Percentiles rank a stretch among this genome's conserved stretches.
Evolutionary conservation across 768 basidiomycete species (phyloP).

Genomic region (Austroboletus eburneus): DNA sequence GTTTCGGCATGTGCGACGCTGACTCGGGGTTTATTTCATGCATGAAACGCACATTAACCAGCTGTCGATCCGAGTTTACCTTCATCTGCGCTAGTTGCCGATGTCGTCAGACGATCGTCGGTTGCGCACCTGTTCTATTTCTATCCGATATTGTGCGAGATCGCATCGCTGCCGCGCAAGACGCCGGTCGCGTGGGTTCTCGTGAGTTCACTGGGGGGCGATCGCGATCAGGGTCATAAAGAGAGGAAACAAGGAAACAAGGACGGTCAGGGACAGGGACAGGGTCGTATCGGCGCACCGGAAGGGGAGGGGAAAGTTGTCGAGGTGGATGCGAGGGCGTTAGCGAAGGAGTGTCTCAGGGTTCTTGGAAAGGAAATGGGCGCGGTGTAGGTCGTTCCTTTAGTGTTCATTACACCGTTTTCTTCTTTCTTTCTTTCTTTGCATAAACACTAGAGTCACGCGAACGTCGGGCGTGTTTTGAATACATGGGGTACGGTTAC

Average conservation of each 20-base stretch:
- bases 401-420: no score
- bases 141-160: constrained; percentile 73
- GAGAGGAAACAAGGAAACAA: constrained; percentile 3
- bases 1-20: no score
- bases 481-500: neutral
- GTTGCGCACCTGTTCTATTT: constrained; percentile 88
- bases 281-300: constrained; percentile 19
- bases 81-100: constrained; percentile 56
- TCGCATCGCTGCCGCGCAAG: constrained; percentile 66
- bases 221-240: constrained; percentile 10
- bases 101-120: constrained; percentile 69
- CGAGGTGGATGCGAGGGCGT: constrained; percentile 59
- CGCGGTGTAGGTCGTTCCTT: constrained; percentile 16
- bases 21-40: no score
- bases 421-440: no score
- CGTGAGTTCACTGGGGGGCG: constrained; percentile 3
- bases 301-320: constrained; percentile 25
- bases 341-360: constrained; percentile 66
- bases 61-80: constrained; percentile 43
- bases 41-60: neutral
- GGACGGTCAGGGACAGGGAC: neutral
- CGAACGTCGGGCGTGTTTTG: neutral
- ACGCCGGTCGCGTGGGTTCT: constrained; percentile 66
- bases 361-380: constrained; percentile 77
- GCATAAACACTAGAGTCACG: neutral